Base-by-base conservation (phyloP, 2,329 filamentous ascomycete genomes). In the Fonsecaea monophora region DNA sequence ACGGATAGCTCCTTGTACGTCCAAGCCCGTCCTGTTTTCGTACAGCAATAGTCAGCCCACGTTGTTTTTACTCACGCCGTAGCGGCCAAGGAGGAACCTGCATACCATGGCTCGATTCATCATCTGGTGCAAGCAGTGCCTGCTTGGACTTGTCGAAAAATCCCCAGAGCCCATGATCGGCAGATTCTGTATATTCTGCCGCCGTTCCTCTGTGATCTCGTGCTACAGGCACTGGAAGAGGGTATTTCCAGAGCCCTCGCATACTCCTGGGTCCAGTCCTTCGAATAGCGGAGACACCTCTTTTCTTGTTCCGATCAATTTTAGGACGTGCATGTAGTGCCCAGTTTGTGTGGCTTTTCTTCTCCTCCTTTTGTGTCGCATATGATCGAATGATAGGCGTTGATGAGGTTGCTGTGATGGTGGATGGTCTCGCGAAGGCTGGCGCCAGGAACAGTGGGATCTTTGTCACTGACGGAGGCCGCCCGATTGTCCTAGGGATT, bases 121-220 rank as follows among this genome's bases (percentile, higher is more conserved):
- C 89, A 40, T 87, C 84, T 4, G 94, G 93, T 7, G 89, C 89
- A 73, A 85, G 85, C 74, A 97, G 78, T n/a, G 89, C 80, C 74
- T 88, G 86, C 70, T 87, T 86, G 70, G 89, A 85, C 69, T 84
- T 84, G 74, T 89, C 88, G 80, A 99, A 98, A 81, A 99, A 99
- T 0, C 87, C 90, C 90, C 92, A 98, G 10, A 99, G 88, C 35
- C 93, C 94, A 79, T 99, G 95, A 71, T 94, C 81, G 34, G 87
- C 84, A 76, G 92, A 89, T 38, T 83, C 85, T 66, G 80, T 77
- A 55, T 82, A 77, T 65, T 78, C 74, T 21, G 79, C 70, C 4
- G 87, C 84, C 68, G 84, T 84, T 0, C 82, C 81, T 64, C 89
- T 83, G 25, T 82, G 78, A 15, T 64, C 60, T 48, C 68, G 45